A percentile compares a stretch with the other conserved stretches of the same genome.
Evolutionary conservation across 805 yeast species (phyloP).

Genomic region (Schwanniomyces pseudopolymorphus): DNA sequence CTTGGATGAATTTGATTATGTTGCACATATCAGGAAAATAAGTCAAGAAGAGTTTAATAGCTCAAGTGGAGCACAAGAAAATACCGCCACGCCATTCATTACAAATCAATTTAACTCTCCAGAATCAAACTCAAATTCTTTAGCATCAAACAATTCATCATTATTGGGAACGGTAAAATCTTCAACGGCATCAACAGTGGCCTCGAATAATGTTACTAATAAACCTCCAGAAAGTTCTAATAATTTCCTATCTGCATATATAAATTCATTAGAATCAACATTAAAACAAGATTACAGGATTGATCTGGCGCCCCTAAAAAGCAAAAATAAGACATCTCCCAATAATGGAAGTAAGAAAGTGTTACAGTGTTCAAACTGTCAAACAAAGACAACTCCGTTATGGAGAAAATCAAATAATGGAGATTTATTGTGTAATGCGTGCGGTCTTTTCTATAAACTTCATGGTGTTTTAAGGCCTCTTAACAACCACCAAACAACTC

Average conservation of each 20-base stretch:
- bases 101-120: slow-evolving; percentile 9
- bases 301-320: slow-evolving; percentile 7
- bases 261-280: slow-evolving; percentile 37
- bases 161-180: slow-evolving; percentile 8
- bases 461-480: slow-evolving; percentile 47
- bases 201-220: slow-evolving; percentile 1
- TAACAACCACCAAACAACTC: slow-evolving; percentile 11
- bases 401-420: slow-evolving; percentile 46
- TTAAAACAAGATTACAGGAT: slow-evolving; percentile 26
- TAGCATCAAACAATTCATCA: slow-evolving; percentile 12
- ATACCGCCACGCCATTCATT: slow-evolving; percentile 1
- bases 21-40: slow-evolving; percentile 43
- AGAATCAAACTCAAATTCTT: slow-evolving; percentile 12
- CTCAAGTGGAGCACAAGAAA: background rate
- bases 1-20: slow-evolving; percentile 45
- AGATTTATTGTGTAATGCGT: slow-evolving; percentile 45
- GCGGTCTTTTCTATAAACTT: slow-evolving; percentile 45
- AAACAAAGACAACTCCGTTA: slow-evolving; percentile 44
- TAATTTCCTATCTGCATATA: slow-evolving; percentile 36
- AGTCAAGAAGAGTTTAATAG: slow-evolving; percentile 33
- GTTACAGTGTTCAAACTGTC: slow-evolving; percentile 42
- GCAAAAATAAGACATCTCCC: slow-evolving; percentile 5
- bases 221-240: slow-evolving; percentile 8
- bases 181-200: slow-evolving; percentile 4
- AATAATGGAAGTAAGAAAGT: slow-evolving; percentile 13